Base-by-base conservation (phyloP, 768 basidiomycete species). In the Suillus sp. region DNA sequence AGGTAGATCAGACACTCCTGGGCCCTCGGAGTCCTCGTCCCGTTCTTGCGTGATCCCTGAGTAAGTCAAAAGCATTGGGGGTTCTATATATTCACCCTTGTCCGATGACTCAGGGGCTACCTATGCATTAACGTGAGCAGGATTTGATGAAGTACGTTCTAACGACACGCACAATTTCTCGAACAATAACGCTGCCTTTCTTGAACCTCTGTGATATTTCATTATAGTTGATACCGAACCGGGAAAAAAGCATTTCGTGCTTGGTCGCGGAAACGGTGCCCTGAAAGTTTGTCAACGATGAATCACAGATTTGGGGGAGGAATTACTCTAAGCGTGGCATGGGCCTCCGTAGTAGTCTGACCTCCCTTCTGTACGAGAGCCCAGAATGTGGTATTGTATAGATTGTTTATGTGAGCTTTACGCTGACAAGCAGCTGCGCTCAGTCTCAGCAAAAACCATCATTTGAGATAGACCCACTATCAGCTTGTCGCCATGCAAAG, bases 371-470 rank as follows among this genome's bases (percentile, higher is more conserved):
- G 89, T 0, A 99, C 87, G 38, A 99, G 84, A 0, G 95, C 92
- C 97, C 96, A 99, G 71, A 99, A 99, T 0, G 79, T 81, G 0
- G 97, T 98, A 71, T 99, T 99, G 78, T 99, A 96, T 27, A 99
- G 78, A 73, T 99, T 99, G 72, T 99, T 99, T 72, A 99, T 91
- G 72, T 99, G 97, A 0, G 97, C 96, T 98, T 73, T 27, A 66
- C 58, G 62, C 62, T 66, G 58, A 57, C 66, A 60, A 60, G 60
- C 67, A 68, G 68, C 68, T 59, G 37, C 43, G 68, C 64, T 64
- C 30, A 68, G 37, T 55, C 16, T 34, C 58, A 63, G 58, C 40
- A 27, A 30, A n/a, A n/a, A 30, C 20, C 9, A 18, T 58, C n/a
- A 5, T 48, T 38, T 25, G 0, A 43, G 25, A 14, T 53, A 13